Evolutionary conservation across 495 filamentous ascomycete genomes (phyloP).

Genomic region (Penicillium psychrofluorescens): DNA sequence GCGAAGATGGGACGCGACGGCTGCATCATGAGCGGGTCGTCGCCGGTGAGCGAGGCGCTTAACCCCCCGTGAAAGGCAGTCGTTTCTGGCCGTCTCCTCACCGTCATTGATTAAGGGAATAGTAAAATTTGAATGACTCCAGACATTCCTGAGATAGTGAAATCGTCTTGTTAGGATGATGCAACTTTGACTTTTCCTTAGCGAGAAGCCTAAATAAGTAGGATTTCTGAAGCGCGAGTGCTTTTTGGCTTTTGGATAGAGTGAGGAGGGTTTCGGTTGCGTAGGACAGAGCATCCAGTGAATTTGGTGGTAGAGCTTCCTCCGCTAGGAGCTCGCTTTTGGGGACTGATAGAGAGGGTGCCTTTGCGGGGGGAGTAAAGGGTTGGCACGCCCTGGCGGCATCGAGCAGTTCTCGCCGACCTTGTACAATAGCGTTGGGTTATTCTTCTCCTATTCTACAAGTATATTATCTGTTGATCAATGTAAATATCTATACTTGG

Average conservation of each 20-base stretch:
- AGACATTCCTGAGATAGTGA: no score
- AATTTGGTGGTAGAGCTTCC: slow-evolving; percentile 11
- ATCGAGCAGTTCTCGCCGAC: slow-evolving; percentile 30
- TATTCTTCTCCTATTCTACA: no score
- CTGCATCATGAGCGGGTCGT: no score
- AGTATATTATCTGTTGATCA: no score
- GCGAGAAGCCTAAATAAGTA: slow-evolving; percentile 51
- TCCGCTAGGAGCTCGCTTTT: slow-evolving; percentile 7
- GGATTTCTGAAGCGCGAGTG: slow-evolving; percentile 55
- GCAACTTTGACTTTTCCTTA: slow-evolving; percentile 42
- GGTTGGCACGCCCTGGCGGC: slow-evolving; percentile 34
- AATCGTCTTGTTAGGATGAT: no score
- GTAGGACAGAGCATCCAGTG: slow-evolving; percentile 42
- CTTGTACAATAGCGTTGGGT: slow-evolving; percentile 17
- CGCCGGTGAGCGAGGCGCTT: no score
- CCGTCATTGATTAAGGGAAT: no score
- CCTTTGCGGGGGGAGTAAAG: slow-evolving; percentile 15
- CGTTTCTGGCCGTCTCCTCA: no score
- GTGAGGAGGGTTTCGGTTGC: slow-evolving; percentile 47
- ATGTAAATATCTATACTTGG: no score
- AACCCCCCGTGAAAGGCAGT: fast-evolving
- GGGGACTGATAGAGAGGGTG: slow-evolving; percentile 19
- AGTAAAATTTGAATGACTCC: no score
- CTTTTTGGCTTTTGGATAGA: slow-evolving; percentile 55
- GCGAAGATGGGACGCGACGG: no score